These are phyloP conservation scores for Aspergillus intermedius DNA, from an alignment of 2,329 filamentous ascomycete species.

Conservation along the genomic window DNA sequence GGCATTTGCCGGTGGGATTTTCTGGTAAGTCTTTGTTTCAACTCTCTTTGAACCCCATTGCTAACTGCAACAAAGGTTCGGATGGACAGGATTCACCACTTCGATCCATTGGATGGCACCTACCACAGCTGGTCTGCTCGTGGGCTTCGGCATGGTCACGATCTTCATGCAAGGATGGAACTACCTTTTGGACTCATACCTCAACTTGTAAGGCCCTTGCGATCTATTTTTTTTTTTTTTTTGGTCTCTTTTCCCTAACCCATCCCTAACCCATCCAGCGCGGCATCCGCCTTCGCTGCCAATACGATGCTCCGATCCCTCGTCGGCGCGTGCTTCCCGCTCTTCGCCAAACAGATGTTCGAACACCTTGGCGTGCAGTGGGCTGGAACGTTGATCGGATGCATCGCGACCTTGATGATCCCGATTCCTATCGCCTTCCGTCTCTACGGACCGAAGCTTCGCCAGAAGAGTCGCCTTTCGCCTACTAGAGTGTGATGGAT, in stretches of 20 bases:
- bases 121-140: slow-evolving; percentile 13
- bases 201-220: slow-evolving; percentile 11
- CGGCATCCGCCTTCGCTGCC: slow-evolving; percentile 16
- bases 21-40: slow-evolving; percentile 11
- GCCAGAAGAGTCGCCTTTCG: slow-evolving; percentile 12
- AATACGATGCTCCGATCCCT: slow-evolving; percentile 20
- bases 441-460: slow-evolving; percentile 10
- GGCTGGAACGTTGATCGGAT: slow-evolving; percentile 14
- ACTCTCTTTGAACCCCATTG: not conserved
- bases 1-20: slow-evolving; percentile 15
- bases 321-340: slow-evolving; percentile 14
- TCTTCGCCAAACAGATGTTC: slow-evolving; percentile 18
- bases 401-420: slow-evolving; percentile 17
- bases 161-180: slow-evolving; percentile 21
- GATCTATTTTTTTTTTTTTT: not conserved
- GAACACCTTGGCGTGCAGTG: slow-evolving; percentile 17
- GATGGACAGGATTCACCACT: slow-evolving; percentile 16
- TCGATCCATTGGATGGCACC: slow-evolving; percentile 20
- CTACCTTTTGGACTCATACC: slow-evolving; percentile 15
- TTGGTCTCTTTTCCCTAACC: too few relatives aligned
- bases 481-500: slow-evolving; percentile 1
- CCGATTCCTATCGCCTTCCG: slow-evolving; percentile 16
- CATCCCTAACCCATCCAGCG: slow-evolving; percentile 6
- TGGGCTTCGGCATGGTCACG: slow-evolving; percentile 17
- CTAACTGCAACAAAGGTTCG: slow-evolving; percentile 14